Conservation (phyloP, 805 yeast species). For the Nakazawaea wickerhamii region DNA sequence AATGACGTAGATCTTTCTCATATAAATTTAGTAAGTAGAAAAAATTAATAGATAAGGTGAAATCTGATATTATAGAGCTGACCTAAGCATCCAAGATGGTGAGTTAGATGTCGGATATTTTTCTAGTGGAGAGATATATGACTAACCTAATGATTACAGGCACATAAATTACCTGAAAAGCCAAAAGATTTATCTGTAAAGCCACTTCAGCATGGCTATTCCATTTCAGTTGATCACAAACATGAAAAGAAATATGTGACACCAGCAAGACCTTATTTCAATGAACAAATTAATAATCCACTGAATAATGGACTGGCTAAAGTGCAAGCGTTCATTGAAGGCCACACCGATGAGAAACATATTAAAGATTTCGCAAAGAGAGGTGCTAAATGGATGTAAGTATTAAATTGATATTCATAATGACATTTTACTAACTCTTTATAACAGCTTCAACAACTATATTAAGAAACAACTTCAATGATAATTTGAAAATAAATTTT, state of each 20-base stretch:
- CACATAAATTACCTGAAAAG: constrained; percentile 4
- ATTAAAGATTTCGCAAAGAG: constrained; percentile 13
- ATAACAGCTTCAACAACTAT: constrained; percentile 1
- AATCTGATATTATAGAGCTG: neutral
- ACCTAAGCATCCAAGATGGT: neutral
- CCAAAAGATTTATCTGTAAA: constrained; percentile 12
- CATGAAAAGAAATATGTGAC: constrained; percentile 9
- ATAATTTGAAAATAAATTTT: neutral
- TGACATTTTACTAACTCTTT: constrained; percentile 1
- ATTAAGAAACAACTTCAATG: constrained; percentile 1
- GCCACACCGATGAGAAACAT: constrained; percentile 14
- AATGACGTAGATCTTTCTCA: neutral
- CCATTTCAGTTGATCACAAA: neutral
- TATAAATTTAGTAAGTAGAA: neutral
- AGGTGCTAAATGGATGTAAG: constrained; percentile 14
- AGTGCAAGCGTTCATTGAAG: constrained; percentile 3
- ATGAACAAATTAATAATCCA: constrained; percentile 3
- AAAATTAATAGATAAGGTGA: neutral
- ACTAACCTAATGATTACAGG: neutral
- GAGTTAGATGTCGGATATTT: no score
- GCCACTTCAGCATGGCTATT: constrained; percentile 12
- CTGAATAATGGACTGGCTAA: constrained; percentile 18
- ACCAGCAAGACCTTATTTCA: constrained; percentile 8
- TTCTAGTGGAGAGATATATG: neutral
- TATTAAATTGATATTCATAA: neutral